Evolutionary conservation across 177 flowering plant species (phyloP).

Genomic region (Vitis hybrid): DNA sequence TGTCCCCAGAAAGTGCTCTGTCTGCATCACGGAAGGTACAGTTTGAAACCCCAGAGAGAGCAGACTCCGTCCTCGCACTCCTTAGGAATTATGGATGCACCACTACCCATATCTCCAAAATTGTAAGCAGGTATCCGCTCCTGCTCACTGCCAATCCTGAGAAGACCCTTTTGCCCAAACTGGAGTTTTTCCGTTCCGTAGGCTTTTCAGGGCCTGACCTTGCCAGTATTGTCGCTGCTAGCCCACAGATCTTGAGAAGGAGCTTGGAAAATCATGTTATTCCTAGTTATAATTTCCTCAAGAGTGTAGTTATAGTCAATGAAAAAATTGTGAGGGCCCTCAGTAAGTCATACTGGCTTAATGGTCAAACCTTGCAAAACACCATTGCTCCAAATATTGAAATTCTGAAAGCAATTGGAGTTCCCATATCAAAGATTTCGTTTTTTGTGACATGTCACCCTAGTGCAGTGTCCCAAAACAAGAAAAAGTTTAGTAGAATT

Average conservation of each 20-base stretch:
- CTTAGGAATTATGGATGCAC: neutral
- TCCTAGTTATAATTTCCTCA: conserved; percentile 3
- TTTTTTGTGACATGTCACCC: neutral
- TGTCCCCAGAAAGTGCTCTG: neutral
- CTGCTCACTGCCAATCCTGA: neutral
- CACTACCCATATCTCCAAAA: neutral
- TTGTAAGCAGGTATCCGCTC: neutral
- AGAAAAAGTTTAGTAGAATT: neutral
- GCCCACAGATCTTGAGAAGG: neutral
- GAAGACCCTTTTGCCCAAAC: conserved; percentile 11
- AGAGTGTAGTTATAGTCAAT: neutral
- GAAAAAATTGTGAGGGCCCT: neutral
- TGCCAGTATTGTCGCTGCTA: neutral
- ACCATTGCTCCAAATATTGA: conserved; percentile 1
- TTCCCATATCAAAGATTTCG: conserved; percentile 3
- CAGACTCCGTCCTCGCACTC: neutral
- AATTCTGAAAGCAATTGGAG: conserved; percentile 1
- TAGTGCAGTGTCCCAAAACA: neutral
- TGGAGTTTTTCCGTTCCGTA: neutral
- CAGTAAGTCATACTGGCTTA: neutral
- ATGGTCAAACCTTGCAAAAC: neutral
- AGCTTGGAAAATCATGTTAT: neutral
- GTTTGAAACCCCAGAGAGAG: neutral
- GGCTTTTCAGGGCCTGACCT: neutral
- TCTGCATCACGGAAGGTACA: neutral